Evolutionary conservation across 2,329 filamentous ascomycete species (phyloP).

Genomic region (Fusarium metavorans): DNA sequence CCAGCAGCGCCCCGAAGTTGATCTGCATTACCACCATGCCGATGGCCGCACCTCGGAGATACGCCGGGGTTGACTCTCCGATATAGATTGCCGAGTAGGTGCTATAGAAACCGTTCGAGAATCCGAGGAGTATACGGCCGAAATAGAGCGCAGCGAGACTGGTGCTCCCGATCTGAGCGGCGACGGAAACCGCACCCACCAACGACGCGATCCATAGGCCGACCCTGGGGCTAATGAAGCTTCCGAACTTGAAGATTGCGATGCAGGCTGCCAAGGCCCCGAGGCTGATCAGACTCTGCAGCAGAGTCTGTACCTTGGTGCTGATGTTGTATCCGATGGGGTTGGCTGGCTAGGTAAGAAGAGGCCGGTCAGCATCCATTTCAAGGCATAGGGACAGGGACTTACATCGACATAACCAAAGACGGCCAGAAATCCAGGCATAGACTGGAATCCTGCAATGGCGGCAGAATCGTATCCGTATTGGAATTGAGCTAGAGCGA

Average conservation of each 20-base stretch:
- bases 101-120: not conserved
- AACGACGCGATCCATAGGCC: not conserved
- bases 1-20: not conserved
- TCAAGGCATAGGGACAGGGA: not conserved
- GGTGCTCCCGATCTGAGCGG: not conserved
- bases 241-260: not conserved
- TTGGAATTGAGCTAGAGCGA: not conserved
- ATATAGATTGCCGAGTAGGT: not conserved
- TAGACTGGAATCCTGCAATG: not conserved
- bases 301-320: not conserved
- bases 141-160: not conserved
- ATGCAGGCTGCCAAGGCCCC: not conserved
- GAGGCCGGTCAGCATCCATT: not conserved
- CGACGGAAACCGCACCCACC: not conserved
- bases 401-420: not conserved
- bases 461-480: not conserved
- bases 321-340: not conserved
- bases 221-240: not conserved
- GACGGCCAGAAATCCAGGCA: not conserved
- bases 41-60: not conserved
- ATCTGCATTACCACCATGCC: not conserved
- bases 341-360: not conserved
- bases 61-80: not conserved
- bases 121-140: not conserved
- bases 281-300: not conserved